Evolutionary conservation across 1,284 basidiomycete genomes (phyloP), one percentile per base, ranked within the genome.

Genomic region (Papiliotrema fonsecae): DNA sequence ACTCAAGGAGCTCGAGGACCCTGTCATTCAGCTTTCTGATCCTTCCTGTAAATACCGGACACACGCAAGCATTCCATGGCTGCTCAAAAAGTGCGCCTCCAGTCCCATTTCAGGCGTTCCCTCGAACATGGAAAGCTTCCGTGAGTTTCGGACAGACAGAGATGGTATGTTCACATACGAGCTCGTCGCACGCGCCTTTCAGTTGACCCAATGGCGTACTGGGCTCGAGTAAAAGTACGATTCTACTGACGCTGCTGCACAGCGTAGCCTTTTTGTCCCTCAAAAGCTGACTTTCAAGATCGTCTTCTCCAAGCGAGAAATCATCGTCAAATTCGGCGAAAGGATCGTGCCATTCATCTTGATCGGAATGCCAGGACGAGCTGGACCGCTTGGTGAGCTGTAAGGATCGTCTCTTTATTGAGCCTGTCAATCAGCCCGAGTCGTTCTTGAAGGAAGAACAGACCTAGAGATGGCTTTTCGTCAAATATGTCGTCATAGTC

Each of bases 241-340:
- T 79, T 56, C 86, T 83, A 56, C 83, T 86, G 49, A 97, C 86
- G 38, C 80, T 80, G 37, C 81, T 84, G 60, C 82, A 88, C 42
- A 96, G 76, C 6, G 91, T 81, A 1, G 94, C 93, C 60, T 88
- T 80, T 75, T 93, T 90, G 75, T 96, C 92, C 36, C 91, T 81
- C 53, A 88, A 83, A 6, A 96, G 76, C 58, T 94, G 93, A 1
- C 88, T 81, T 65, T 94, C 90, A 4, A 94, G 77, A 57, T 89
- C 87, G 62, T 91, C 87, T 2, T 82, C 83, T 55, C 88, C 90
- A 22, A 40, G 18, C 11, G 49, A 45, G 26, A 86, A 68, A 34
- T 70, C 88, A 77, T 91, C 89, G 58, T 94, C 89, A 55, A 94
- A 90, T 85, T 93, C 90, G 0, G 92, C 90, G 63, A 97, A 97